phyloP scores from a whole-genome alignment of 352 stramenopile genomes.

The Globisporangium cylindrosporum region DNA sequence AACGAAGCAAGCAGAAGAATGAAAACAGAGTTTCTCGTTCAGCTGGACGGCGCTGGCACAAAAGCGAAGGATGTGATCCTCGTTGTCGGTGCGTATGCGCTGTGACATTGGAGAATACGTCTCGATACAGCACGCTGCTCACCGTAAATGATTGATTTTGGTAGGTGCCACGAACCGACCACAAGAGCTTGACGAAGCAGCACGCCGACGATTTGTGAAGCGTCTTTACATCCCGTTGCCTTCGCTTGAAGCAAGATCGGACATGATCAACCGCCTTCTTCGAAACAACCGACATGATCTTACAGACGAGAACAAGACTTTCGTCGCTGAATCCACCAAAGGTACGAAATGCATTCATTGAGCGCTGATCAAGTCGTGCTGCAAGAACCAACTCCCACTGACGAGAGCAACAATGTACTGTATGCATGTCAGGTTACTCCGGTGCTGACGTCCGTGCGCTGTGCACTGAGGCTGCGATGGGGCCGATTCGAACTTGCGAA shows the following conservation, averaged over 20 bases:
- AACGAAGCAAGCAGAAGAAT: constrained; percentile 97
- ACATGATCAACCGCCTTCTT: constrained; percentile 91
- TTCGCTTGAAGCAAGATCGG: constrained; percentile 77
- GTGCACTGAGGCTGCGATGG: constrained; percentile 97
- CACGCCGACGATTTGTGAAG: constrained; percentile 96
- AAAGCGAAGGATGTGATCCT: constrained; percentile 90
- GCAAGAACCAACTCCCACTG: not conserved
- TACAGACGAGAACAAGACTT: constrained; percentile 80
- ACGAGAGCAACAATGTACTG: constrained; percentile 4
- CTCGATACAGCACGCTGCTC: not conserved
- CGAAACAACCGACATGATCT: constrained; percentile 92
- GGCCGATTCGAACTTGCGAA: constrained; percentile 86
- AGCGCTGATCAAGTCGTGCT: not conserved
- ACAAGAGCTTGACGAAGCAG: constrained; percentile 97
- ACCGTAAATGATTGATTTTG: not conserved
- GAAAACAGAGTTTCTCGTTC: constrained; percentile 99
- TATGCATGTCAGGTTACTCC: constrained; percentile 86
- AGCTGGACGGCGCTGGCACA: constrained; percentile 95
- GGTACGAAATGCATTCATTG: constrained; percentile 26
- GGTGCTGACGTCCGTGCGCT: constrained; percentile 97
- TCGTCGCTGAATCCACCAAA: constrained; percentile 86
- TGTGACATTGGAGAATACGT: not conserved
- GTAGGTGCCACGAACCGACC: constrained; percentile 95
- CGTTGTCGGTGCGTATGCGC: constrained; percentile 56
- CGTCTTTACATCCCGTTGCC: constrained; percentile 97